phyloP scores from a whole-genome alignment of 176 grass and related monocot species.

The Stipa capillata region DNA sequence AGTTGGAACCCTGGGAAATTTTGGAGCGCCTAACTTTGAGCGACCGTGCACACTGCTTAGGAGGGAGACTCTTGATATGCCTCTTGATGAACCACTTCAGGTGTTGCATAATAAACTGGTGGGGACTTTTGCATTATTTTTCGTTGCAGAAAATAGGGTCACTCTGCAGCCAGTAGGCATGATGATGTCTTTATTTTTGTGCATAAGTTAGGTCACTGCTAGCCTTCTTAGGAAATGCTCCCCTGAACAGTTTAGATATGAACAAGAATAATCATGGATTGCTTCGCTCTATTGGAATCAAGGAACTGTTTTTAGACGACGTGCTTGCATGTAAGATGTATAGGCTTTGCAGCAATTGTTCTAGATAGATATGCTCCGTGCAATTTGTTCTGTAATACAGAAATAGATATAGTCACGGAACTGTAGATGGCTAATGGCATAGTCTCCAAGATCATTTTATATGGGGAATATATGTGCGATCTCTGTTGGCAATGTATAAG shows the following conservation, averaged over 20 bases:
- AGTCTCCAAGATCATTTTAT: not conserved
- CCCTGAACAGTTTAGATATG: not conserved
- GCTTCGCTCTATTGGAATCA: not conserved
- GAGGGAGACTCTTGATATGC: not conserved
- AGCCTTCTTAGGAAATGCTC: not conserved
- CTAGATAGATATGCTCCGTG: not conserved
- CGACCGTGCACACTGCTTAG: not conserved
- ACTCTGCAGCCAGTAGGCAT: not conserved
- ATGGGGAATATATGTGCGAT: not conserved
- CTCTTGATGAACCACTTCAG: not conserved
- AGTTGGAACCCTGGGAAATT: not conserved
- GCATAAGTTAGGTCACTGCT: not conserved
- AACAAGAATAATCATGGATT: not conserved
- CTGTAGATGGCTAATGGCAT: not conserved
- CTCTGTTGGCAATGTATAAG: not conserved
- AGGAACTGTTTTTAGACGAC: not conserved
- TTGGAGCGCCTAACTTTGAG: not conserved
- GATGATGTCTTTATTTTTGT: not conserved
- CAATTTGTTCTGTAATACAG: not conserved
- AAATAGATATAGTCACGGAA: not conserved
- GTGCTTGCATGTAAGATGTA: no score
- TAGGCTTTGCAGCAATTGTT: not conserved
- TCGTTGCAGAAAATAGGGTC: not conserved
- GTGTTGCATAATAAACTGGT: not conserved
- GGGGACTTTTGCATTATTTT: not conserved